These are phyloP conservation scores for Pseudogymnoascus sp. DNA, from an alignment of 2,329 filamentous ascomycete genomes.

Conservation along the genomic window DNA sequence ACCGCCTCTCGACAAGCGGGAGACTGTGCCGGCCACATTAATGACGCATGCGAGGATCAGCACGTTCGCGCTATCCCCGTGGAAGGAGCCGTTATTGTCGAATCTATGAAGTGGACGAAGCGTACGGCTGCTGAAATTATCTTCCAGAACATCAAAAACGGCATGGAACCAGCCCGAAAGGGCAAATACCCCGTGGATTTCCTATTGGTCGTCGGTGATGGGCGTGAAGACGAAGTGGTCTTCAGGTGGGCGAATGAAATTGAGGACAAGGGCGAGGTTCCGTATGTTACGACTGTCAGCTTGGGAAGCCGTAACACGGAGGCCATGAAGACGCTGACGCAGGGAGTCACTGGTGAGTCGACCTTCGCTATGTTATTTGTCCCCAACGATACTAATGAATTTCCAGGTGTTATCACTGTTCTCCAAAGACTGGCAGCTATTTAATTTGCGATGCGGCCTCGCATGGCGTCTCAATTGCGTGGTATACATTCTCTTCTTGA, in stretches of 20 bases:
- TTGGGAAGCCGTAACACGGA: slow-evolving; percentile 83
- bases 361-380: neutral
- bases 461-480: neutral
- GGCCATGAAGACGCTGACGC: slow-evolving; percentile 74
- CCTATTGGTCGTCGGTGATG: slow-evolving; percentile 80
- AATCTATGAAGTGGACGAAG: slow-evolving; percentile 82
- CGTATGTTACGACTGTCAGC: slow-evolving; percentile 75
- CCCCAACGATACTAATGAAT: neutral
- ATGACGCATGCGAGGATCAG: slow-evolving; percentile 80
- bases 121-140: slow-evolving; percentile 70
- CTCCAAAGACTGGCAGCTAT: slow-evolving; percentile 41
- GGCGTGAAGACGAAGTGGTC: slow-evolving; percentile 85
- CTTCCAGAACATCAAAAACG: slow-evolving; percentile 48
- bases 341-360: slow-evolving; percentile 80
- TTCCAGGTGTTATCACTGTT: slow-evolving; percentile 41
- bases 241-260: slow-evolving; percentile 90
- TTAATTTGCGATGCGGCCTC: slow-evolving; percentile 5
- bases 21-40: slow-evolving; percentile 90
- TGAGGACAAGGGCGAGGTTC: slow-evolving; percentile 46
- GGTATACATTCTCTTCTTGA: neutral
- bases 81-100: slow-evolving; percentile 73
- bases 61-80: slow-evolving; percentile 75
- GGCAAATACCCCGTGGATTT: slow-evolving; percentile 57
- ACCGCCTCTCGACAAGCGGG: slow-evolving; percentile 70
- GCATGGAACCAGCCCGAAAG: slow-evolving; percentile 28